phyloP scores from a whole-genome alignment of 2,329 filamentous ascomycete species.

The Pestalotiopsis sp. region DNA sequence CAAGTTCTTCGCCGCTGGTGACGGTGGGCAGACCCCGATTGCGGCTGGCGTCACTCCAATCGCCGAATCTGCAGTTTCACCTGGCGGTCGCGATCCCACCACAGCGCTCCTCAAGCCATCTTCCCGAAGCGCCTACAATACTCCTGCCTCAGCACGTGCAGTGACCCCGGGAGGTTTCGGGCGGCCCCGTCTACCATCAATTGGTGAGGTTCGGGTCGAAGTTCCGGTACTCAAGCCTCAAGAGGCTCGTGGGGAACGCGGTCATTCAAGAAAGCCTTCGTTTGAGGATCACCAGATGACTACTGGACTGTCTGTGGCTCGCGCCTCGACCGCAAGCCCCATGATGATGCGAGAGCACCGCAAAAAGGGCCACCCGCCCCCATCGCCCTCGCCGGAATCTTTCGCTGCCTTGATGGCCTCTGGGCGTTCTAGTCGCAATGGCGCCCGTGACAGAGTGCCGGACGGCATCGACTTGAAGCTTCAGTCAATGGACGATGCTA shows the following conservation, averaged over 20 bases:
- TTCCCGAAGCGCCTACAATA: slow-evolving; percentile 70
- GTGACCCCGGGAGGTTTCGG: slow-evolving; percentile 63
- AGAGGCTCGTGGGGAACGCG: slow-evolving; percentile 27
- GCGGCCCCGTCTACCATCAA: slow-evolving; percentile 73
- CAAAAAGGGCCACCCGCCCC: slow-evolving; percentile 57
- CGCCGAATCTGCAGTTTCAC: slow-evolving; percentile 75
- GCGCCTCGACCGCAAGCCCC: slow-evolving; percentile 70
- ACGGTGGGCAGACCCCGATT: slow-evolving; percentile 72
- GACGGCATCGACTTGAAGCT: slow-evolving; percentile 69
- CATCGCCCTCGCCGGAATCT: slow-evolving; percentile 69
- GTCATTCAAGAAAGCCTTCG: slow-evolving; percentile 40
- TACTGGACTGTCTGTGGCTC: slow-evolving; percentile 54
- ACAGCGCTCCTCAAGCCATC: slow-evolving; percentile 71
- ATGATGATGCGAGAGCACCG: slow-evolving; percentile 62
- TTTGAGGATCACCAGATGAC: slow-evolving; percentile 45
- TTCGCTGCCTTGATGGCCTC: slow-evolving; percentile 66
- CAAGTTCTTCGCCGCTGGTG: slow-evolving; percentile 62
- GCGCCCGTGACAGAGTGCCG: slow-evolving; percentile 79
- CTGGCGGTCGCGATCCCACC: slow-evolving; percentile 65
- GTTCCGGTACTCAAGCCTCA: slow-evolving; percentile 22
- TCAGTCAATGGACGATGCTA: slow-evolving; percentile 55
- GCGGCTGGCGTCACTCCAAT: slow-evolving; percentile 88
- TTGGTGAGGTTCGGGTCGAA: slow-evolving; percentile 64
- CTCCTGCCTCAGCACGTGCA: slow-evolving; percentile 68
- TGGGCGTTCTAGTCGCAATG: slow-evolving; percentile 63